These are phyloP conservation scores for Boletus speciosus DNA, from an alignment of 768 basidiomycete genomes.

Conservation along the genomic window DNA sequence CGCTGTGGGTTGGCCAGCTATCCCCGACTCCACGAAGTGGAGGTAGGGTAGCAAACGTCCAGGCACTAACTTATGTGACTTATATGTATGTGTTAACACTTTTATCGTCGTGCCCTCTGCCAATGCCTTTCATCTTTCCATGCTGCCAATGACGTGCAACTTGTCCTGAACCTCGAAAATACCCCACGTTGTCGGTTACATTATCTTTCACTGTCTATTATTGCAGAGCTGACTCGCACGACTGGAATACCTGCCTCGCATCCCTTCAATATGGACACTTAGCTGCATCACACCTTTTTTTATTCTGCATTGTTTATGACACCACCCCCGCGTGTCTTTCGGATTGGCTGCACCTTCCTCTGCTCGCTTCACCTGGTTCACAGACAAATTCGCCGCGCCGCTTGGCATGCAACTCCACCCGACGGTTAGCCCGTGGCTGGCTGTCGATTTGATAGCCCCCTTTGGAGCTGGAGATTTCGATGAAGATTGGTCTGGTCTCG, in stretches of 20 bases:
- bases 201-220: conserved; percentile 38
- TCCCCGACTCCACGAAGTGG: too few relatives aligned
- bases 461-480: conserved; percentile 33
- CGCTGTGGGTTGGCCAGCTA: too few relatives aligned
- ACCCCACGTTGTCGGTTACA: conserved; percentile 29
- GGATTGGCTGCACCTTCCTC: conserved; percentile 14
- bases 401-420: conserved; percentile 24
- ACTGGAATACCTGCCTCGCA: conserved; percentile 56
- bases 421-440: conserved; percentile 43
- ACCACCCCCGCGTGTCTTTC: conserved; percentile 22
- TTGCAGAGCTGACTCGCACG: conserved; percentile 37
- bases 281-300: conserved; percentile 24
- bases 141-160: too few relatives aligned
- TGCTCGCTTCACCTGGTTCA: conserved; percentile 16
- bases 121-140: too few relatives aligned
- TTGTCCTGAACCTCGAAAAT: conserved; percentile 22
- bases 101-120: too few relatives aligned
- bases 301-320: conserved; percentile 45
- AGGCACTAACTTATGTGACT: too few relatives aligned
- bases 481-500: conserved; percentile 54
- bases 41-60: too few relatives aligned
- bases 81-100: too few relatives aligned
- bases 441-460: conserved; percentile 11
- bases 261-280: conserved; percentile 43
- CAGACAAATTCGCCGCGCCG: conserved; percentile 53